phyloP scores from a whole-genome alignment of 2,329 filamentous ascomycete genomes.

The Microsporum canis region DNA sequence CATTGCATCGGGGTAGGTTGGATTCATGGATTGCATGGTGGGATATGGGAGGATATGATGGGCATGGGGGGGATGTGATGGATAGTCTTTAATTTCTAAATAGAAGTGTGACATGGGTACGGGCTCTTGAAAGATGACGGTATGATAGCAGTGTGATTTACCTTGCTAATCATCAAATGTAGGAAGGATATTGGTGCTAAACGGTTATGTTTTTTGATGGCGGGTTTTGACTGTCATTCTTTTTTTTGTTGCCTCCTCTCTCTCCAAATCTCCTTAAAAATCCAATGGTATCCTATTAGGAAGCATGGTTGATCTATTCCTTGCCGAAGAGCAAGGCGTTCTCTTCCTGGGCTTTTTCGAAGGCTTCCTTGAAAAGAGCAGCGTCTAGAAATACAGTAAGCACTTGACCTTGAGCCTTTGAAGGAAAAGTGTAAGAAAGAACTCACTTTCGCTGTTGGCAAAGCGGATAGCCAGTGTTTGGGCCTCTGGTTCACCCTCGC shows the following conservation, averaged over 20 bases:
- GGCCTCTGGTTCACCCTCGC: slow-evolving; percentile 93
- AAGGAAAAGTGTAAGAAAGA: background rate
- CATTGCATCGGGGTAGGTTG: background rate
- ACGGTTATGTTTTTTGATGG: background rate
- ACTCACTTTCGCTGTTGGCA: slow-evolving; percentile 90
- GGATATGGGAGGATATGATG: background rate
- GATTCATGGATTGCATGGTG: background rate
- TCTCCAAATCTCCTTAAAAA: background rate
- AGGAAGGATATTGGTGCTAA: background rate
- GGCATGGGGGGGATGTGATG: background rate
- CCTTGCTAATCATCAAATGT: background rate
- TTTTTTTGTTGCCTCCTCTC: background rate
- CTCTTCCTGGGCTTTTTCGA: slow-evolving; percentile 92
- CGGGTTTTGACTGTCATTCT: background rate
- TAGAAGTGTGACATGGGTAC: background rate
- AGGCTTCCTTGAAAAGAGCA: slow-evolving; percentile 94
- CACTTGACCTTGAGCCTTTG: background rate
- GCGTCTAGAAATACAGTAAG: slow-evolving; percentile 51
- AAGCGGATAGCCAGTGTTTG: slow-evolving; percentile 95
- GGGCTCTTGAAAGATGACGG: background rate
- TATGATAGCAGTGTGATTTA: background rate
- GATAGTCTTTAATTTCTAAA: background rate
- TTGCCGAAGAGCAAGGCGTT: slow-evolving; percentile 76
- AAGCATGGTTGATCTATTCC: slow-evolving; percentile 22
- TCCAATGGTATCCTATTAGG: background rate